Base-by-base conservation (phyloP, 2,329 filamentous ascomycete genomes). In the Pezicula neosporulosa region DNA sequence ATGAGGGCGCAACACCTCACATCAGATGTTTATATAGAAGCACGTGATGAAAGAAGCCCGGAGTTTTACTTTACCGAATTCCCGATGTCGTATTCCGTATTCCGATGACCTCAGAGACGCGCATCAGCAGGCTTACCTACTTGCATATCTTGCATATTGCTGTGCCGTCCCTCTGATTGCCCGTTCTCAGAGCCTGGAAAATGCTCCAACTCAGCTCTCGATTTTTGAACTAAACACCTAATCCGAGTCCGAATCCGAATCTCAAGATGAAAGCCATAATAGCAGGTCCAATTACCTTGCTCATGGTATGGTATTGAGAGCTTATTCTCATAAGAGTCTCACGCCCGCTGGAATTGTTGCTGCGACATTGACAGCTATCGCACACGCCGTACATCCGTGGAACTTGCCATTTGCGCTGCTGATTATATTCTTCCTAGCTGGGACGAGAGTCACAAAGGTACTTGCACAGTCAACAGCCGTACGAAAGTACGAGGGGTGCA, bases 321-420 rank as follows among this genome's bases (percentile, higher is more conserved):
- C 89, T 33, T 82, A 82, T 71, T 83, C 79, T 44, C 85, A 83
- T 60, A 86, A 89, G 50, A 92, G 87, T 21, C 79, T 99, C 37
- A 97, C 93, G 1, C 82, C 86, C 0, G 72, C 77, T 6, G 93
- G 92, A 54, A 82, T 96, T 60, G 60, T 86, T 36, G 80, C 82
- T 12, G 93, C 93, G 3, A 75, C 77, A 5, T 62, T 87, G 41
- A 96, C 92, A 4, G 92, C 90, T 4, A 68, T 80, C 43, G 82
- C 87, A 10, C 94, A 99, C 68, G 90, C 91, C 15, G 72, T 92
- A n/a, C 92, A 97, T 69, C 93, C 93, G 3, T 97, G 90, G 86
- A 89, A 89, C 54, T 75, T 92, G n/a, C 92, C 90, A n/a, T 95
- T 97, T 71, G 81, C 81, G 27, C 77, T 97, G 10, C 77, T 97